Evolutionary conservation across 2,329 filamentous ascomycete species (phyloP).

Genomic region (Trichoderma simmonsii): DNA sequence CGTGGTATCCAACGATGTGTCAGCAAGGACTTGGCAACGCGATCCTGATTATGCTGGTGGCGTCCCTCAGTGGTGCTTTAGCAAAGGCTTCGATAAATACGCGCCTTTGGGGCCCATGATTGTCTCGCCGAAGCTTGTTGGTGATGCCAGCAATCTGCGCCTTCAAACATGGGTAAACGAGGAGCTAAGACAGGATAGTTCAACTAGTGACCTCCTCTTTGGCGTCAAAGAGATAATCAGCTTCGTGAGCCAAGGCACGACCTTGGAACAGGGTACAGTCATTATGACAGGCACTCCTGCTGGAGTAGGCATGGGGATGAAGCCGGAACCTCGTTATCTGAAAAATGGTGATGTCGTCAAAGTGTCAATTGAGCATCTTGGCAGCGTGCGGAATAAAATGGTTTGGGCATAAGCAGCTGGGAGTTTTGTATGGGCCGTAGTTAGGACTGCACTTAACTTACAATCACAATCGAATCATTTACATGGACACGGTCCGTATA

Average conservation of each 20-base stretch:
- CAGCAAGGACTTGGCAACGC: too few species aligned
- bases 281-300: constrained; percentile 1
- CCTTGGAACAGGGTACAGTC: background rate
- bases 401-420: too few species aligned
- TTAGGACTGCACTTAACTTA: too few species aligned
- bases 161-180: background rate
- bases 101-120: background rate
- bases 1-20: too few species aligned
- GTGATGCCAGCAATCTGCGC: background rate
- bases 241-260: background rate
- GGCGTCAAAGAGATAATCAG: background rate
- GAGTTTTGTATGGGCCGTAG: too few species aligned
- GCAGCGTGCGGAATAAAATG: too few species aligned
- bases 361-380: too few species aligned
- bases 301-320: background rate
- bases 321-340: background rate
- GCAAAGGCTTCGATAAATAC: background rate
- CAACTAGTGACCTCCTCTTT: background rate
- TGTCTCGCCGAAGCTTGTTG: background rate
- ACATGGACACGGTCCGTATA: too few species aligned
- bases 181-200: background rate
- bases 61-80: background rate
- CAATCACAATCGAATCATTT: too few species aligned
- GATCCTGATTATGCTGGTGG: too few species aligned
- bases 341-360: too few species aligned